These are phyloP conservation scores for Malassezia obtusa DNA, from an alignment of 1,284 basidiomycete genomes.

Conservation along the genomic window DNA sequence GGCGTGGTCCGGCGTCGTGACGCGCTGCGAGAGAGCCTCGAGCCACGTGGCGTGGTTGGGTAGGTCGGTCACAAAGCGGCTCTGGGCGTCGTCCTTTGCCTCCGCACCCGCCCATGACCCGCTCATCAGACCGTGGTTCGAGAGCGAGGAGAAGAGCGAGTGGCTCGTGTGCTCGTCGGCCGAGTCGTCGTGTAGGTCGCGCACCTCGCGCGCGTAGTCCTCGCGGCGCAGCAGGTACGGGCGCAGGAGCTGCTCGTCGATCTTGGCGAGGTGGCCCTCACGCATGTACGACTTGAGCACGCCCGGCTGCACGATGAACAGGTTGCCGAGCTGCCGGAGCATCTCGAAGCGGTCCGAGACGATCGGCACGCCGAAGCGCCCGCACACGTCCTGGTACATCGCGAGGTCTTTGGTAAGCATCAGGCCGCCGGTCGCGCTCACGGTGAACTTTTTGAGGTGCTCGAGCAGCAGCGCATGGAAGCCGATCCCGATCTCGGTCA, in stretches of 20 bases:
- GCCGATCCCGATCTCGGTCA: conserved; percentile 83
- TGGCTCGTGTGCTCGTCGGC: conserved; percentile 3
- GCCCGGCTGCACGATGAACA: conserved; percentile 56
- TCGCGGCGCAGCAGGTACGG: conserved; percentile 83
- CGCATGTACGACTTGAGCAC: conserved; percentile 47
- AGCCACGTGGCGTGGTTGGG: conserved; percentile 1
- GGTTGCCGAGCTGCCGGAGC: conserved; percentile 90
- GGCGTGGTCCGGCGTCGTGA: neutral
- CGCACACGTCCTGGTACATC: conserved; percentile 84
- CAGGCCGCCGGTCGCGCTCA: conserved; percentile 88
- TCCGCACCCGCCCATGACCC: neutral
- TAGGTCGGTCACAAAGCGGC: conserved; percentile 12
- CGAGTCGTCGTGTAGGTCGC: conserved; percentile 28
- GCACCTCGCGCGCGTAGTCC: conserved; percentile 56
- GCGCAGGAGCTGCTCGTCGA: conserved; percentile 73
- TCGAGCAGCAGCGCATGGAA: conserved; percentile 91
- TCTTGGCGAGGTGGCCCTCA: conserved; percentile 56
- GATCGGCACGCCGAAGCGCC: conserved; percentile 67
- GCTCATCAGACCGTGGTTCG: neutral
- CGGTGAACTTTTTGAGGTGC: conserved; percentile 88
- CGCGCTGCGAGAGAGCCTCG: neutral
- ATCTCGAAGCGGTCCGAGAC: conserved; percentile 95
- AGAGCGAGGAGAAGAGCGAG: conserved; percentile 6
- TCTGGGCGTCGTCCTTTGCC: neutral
- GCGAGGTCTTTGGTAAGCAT: conserved; percentile 99